Evolutionary conservation across 2,329 filamentous ascomycete species (phyloP).

Genomic region (Fusarium setosum): DNA sequence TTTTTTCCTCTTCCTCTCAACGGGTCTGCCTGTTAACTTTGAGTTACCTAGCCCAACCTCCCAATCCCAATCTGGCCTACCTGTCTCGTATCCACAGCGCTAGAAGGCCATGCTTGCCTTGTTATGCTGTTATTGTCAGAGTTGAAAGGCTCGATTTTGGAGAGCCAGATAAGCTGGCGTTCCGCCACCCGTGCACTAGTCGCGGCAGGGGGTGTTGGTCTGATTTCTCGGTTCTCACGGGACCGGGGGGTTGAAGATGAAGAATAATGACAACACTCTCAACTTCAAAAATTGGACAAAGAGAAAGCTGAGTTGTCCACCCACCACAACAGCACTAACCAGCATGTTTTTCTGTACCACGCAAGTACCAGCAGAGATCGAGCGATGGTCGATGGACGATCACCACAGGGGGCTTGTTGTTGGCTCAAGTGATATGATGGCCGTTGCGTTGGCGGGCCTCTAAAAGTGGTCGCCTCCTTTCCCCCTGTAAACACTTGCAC

Average conservation of each 20-base stretch:
- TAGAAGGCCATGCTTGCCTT: conserved; percentile 6
- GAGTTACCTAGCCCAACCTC: conserved; percentile 9
- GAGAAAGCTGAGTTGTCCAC: conserved; percentile 1
- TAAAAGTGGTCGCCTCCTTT: conserved; percentile 35
- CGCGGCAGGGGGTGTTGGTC: background rate
- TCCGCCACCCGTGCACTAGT: conserved; percentile 36
- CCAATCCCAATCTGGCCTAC: conserved; percentile 15
- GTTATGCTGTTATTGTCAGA: background rate
- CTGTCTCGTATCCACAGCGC: conserved; percentile 10
- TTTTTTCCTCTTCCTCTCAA: conserved; percentile 6
- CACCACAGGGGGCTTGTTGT: conserved; percentile 10
- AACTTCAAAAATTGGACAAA: background rate
- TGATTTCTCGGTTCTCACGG: background rate
- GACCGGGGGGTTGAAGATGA: background rate
- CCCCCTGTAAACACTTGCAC: conserved; percentile 14
- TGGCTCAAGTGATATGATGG: background rate
- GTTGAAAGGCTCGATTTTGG: background rate
- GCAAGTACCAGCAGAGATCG: conserved; percentile 15
- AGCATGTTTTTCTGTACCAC: background rate
- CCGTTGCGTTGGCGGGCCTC: background rate
- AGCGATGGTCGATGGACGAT: conserved; percentile 14
- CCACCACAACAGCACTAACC: background rate
- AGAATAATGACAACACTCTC: background rate
- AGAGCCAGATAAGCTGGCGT: conserved; percentile 30
- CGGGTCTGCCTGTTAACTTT: conserved; percentile 14